phyloP scores from a whole-genome alignment of 495 filamentous ascomycete genomes.

The Pyrenula massariospora region DNA sequence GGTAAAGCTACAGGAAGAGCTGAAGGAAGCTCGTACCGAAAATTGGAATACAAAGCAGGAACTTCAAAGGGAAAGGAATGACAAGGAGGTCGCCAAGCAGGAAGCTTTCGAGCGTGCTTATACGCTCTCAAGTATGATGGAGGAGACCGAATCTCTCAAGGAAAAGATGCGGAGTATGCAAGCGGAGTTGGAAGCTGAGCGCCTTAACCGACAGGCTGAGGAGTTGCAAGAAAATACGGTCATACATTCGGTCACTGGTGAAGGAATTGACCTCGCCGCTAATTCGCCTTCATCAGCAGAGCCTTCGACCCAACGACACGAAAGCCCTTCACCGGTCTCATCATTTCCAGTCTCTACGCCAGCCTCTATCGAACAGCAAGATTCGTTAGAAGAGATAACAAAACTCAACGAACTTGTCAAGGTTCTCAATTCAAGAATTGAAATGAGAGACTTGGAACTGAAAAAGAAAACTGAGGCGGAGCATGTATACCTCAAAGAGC shows the following conservation, averaged over 20 bases:
- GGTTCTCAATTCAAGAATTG: neutral
- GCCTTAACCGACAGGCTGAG: slow-evolving; percentile 15
- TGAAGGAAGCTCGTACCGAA: slow-evolving; percentile 53
- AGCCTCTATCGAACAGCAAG: neutral
- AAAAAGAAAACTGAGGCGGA: neutral
- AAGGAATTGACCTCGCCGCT: neutral
- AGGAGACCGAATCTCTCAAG: slow-evolving; percentile 55
- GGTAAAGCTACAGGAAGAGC: slow-evolving; percentile 73
- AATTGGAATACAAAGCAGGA: slow-evolving; percentile 40
- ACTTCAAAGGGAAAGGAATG: slow-evolving; percentile 33
- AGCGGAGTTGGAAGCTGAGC: slow-evolving; percentile 36
- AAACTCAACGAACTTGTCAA: neutral
- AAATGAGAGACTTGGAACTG: neutral
- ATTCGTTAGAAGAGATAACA: neutral
- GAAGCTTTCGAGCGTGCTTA: slow-evolving; percentile 69
- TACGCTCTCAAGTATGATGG: slow-evolving; percentile 58
- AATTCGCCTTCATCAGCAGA: neutral
- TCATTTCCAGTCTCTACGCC: neutral
- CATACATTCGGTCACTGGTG: neutral
- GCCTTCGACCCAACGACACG: neutral
- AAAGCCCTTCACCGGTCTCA: neutral
- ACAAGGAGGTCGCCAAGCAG: slow-evolving; percentile 50
- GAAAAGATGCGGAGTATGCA: slow-evolving; percentile 55
- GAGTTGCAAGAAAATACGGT: neutral
- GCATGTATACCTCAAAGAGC: neutral